Base-by-base conservation (phyloP, 768 basidiomycete species). In the Dentipellis fragilis region DNA sequence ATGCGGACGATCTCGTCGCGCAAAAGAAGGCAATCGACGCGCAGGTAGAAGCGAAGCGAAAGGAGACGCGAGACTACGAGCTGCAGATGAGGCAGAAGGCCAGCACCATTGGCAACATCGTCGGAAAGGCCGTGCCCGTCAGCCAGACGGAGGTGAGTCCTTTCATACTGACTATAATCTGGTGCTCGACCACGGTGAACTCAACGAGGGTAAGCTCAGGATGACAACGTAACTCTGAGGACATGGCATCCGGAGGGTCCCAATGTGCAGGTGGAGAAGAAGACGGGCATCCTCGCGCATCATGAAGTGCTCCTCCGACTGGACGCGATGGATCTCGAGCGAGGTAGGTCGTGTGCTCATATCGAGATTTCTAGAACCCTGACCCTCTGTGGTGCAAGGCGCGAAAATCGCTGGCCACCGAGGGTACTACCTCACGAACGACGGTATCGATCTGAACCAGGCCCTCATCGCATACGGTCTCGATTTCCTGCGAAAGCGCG, bases 371-470 rank as follows among this genome's bases (percentile, higher is more conserved):
- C 35, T 16, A 34, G 50, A 8, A 1, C 36, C 29, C 21, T 51
- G 11, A 51, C 21, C 35, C 3, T 48, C 47, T 29, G 22, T 42
- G 34, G n/a, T 12, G 51, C 37, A 59, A 93, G 90, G 92, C 50
- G 80, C 91, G 48, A 99, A 98, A 73, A 80, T 97, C 52, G 80
- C 87, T 10, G 96, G 96, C 1, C 96, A 99, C 74, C 79, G 96
- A 69, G 96, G 95, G 0, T 99, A 90, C 76, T 99, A 92, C 79
- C 79, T 98, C 39, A 94, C 85, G 6, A 87, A 89, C 69, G 94
- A 97, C 63, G 96, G 96, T 51, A 80, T 99, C 61, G 95, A 98
- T 72, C 81, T 99, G 45, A 99, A 98, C 69, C 96, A 94, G 69
- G 96, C 96, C 0, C 76, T 99, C 49, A 89, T 98, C 69, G 80